Evolutionary conservation across 1,139 yeast genomes (phyloP), one percentile per base, ranked within the genome.

Genomic region (Yamadazyma dushanensis): DNA sequence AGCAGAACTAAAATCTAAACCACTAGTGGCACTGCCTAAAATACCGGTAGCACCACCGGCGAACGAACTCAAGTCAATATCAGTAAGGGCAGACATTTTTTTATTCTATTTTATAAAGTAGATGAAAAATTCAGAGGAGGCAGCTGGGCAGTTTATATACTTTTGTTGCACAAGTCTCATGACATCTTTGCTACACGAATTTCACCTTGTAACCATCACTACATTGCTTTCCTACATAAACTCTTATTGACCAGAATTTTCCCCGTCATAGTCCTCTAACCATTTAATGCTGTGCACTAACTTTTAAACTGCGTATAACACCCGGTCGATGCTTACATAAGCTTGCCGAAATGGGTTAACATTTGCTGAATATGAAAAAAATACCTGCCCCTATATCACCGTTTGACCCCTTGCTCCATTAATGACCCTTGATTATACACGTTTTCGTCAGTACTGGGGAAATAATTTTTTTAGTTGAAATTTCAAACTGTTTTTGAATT

Each of bases 401-500:
- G 8, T 25, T 6, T 14, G 16, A 8, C 22, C 7, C 22, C 22
- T 19, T 19, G 10, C 7, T 19, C 7, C 7, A 19, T 19, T 8
- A 19, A 19, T 10, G 22, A 8, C 22, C 10, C 22, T n/a, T n/a
- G n/a, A n/a, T n/a, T n/a, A n/a, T n/a, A n/a, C n/a, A n/a, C 22
- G 22, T 10, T 9, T n/a, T 23, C 24, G 14, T 19, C 22, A 24
- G 16, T 31, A 25, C 18, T 19, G 30, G 7, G 43, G 43, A 14
- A 39, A 39, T 14, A 39, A 28, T 15, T 31, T 33, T n/a, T 34
- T 39, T 10, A 57, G 38, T 31, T 48, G 44, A 27, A 41, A 31
- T 31, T 49, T 47, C 25, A 61, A 43, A 2, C 68, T 66, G 14
- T 38, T 37, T 30, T 56, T 59, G 38, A 64, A 67, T 32, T 54